Percentiles rank a stretch among this genome's conserved stretches.
phyloP scores from a whole-genome alignment of 75 land plant species.

The Sequoiadendron giganteum region DNA sequence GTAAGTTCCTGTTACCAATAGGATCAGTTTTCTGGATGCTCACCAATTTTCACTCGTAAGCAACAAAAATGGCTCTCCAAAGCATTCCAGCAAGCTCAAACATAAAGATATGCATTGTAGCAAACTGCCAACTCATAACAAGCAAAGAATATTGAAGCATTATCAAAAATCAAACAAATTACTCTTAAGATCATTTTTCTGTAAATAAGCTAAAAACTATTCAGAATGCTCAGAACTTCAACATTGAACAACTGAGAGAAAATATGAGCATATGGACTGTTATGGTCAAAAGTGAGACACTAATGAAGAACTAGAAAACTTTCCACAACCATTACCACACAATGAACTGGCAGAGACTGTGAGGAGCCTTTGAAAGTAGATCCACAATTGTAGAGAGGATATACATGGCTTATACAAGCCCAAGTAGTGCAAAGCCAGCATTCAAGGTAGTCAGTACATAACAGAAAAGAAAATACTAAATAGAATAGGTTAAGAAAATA shows the following conservation, averaged over 20 bases:
- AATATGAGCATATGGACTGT: too few relatives aligned
- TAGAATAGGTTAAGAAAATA: not conserved
- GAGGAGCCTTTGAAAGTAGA: not conserved
- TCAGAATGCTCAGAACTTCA: not conserved
- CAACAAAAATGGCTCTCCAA: too few relatives aligned
- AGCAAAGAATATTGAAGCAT: not conserved
- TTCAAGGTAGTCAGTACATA: not conserved
- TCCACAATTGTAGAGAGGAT: not conserved
- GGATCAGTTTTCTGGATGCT: too few relatives aligned
- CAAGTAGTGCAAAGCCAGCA: not conserved
- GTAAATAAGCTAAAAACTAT: too few relatives aligned
- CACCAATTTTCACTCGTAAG: too few relatives aligned
- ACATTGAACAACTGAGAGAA: not conserved
- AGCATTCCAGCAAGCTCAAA: too few relatives aligned
- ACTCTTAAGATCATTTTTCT: not conserved
- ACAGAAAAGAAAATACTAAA: not conserved
- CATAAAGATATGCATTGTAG: too few relatives aligned
- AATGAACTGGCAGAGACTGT: not conserved
- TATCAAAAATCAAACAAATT: not conserved
- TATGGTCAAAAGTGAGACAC: not conserved
- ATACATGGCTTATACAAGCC: not conserved
- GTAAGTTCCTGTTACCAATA: too few relatives aligned
- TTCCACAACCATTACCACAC: not conserved
- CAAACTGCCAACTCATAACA: not conserved
- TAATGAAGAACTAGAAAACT: not conserved